Percentiles rank a stretch among this genome's conserved stretches.
Evolutionary conservation across 2,329 filamentous ascomycete species (phyloP).

Genomic region (Diaporthe sp.): DNA sequence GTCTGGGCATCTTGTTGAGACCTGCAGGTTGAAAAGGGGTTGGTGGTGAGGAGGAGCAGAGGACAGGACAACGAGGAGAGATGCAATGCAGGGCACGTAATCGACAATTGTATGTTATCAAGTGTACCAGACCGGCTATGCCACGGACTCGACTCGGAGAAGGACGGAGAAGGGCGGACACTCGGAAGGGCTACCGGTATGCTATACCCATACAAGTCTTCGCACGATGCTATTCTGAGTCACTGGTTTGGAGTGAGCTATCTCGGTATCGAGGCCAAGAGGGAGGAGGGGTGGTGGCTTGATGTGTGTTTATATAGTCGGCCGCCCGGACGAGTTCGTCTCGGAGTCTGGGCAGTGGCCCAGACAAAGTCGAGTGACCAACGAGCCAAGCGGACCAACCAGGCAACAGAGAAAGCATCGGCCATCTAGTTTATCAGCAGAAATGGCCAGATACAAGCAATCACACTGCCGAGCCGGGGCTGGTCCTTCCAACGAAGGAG

Average conservation of each 20-base stretch:
- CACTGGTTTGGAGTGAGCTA: not conserved
- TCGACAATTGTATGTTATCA: not conserved
- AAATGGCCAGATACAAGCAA: slow-evolving; percentile 16
- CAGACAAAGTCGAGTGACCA: not conserved
- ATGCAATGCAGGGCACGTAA: slow-evolving; percentile 4
- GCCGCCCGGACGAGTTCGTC: not conserved
- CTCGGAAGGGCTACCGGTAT: not conserved
- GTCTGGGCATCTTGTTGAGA: slow-evolving; percentile 58
- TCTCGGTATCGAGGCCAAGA: not conserved
- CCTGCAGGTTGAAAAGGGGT: not conserved
- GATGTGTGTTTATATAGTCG: slow-evolving; percentile 2
- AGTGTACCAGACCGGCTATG: not conserved
- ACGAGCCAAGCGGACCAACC: not conserved
- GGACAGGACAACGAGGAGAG: not conserved
- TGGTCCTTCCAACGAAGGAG: not conserved
- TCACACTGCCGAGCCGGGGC: slow-evolving; percentile 19
- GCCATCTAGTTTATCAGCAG: slow-evolving; percentile 7
- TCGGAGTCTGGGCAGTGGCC: not conserved
- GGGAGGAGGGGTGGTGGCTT: not conserved
- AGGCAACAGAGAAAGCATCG: not conserved
- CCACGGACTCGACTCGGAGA: not conserved
- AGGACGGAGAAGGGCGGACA: not conserved
- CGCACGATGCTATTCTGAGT: slow-evolving; percentile 22
- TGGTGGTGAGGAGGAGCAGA: not conserved
- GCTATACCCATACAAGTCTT: slow-evolving; percentile 5